Evolutionary conservation across 495 filamentous ascomycete genomes (phyloP).

Genomic region (Trichoderma orchidacearum): DNA sequence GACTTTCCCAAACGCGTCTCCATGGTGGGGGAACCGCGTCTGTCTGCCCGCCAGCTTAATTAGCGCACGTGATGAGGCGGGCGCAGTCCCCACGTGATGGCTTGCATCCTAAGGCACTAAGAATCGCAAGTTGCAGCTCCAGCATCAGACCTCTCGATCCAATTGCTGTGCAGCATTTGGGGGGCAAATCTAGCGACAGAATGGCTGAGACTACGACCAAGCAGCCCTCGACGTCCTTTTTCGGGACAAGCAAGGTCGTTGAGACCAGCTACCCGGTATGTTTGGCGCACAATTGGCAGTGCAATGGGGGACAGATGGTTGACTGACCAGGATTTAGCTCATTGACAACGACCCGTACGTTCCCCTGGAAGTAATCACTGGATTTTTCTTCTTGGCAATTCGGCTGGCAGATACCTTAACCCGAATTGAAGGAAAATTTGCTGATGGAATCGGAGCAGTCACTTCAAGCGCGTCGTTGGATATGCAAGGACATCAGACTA

Average conservation of each 20-base stretch:
- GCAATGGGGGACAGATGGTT: neutral
- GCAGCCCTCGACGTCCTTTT: slow-evolving; percentile 42
- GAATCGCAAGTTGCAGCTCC: neutral
- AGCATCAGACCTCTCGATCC: neutral
- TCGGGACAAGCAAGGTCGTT: slow-evolving; percentile 51
- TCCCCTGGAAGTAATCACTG: neutral
- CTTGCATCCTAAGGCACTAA: neutral
- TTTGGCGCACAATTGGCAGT: slow-evolving; percentile 6
- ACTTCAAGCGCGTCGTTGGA: slow-evolving; percentile 73
- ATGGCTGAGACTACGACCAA: slow-evolving; percentile 41
- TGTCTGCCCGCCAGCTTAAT: neutral
- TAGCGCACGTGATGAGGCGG: neutral
- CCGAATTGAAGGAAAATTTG: neutral
- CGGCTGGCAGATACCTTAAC: too few relatives aligned
- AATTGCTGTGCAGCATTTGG: neutral
- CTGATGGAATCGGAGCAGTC: slow-evolving; percentile 38
- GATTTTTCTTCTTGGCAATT: neutral
- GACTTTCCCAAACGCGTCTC: neutral
- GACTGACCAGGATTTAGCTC: slow-evolving; percentile 42
- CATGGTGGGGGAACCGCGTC: slow-evolving; percentile 5
- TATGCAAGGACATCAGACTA: slow-evolving; percentile 85
- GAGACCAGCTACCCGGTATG: slow-evolving; percentile 71
- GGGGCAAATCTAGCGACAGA: neutral
- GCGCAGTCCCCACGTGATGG: neutral
- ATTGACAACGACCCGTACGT: slow-evolving; percentile 96